Base-by-base conservation (phyloP, 768 basidiomycete species). In the Kwoniella dendrophila region DNA sequence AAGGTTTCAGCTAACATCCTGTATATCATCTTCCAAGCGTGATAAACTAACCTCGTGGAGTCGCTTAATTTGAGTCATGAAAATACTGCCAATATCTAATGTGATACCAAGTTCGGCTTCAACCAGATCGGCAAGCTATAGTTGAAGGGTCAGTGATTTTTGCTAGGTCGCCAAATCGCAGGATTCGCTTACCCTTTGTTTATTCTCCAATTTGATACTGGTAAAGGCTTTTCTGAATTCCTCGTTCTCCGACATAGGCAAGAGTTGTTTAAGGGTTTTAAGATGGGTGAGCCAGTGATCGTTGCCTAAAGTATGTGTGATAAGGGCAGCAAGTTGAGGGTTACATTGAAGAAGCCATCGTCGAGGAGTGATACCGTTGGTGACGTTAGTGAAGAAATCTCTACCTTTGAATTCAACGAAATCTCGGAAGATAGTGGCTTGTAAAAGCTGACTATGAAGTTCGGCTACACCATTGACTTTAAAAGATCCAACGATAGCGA, bases 361-460 rank as follows among this genome's bases (percentile, higher is more conserved):
- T 66, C 95, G 89, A 50, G 90, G 92, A 22, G 92, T 96, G 66
- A 96, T 73, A 67, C 94, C 95, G 75, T 97, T 99, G 40, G 94
- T 97, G 50, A 97, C 91, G 14, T 77, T 77, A 30, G 66, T 72
- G 45, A 72, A 64, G 64, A 80, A 93, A 87, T 88, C 88, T 63
- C 86, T 75, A 2, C 95, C 95, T 72, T 87, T 89, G 78, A 89
- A 90, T 32, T 96, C 92, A 48, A 96, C 94, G 74, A 95, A 95
- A 81, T 96, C 93, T 40, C 73, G 73, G 79, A 81, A 81, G 67
- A 82, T 74, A 32, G 79, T 76, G 22, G 87, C 87, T 78, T 83
- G 84, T 54, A 98, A 89, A 44, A 98, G 85, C 56, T 92, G 88
- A 62, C 88, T 90, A 82, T 98, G 96, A 27, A 98, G 83, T 85